Base-by-base conservation (phyloP, 2,329 filamentous ascomycete species). In the Verticillium tricorpus region DNA sequence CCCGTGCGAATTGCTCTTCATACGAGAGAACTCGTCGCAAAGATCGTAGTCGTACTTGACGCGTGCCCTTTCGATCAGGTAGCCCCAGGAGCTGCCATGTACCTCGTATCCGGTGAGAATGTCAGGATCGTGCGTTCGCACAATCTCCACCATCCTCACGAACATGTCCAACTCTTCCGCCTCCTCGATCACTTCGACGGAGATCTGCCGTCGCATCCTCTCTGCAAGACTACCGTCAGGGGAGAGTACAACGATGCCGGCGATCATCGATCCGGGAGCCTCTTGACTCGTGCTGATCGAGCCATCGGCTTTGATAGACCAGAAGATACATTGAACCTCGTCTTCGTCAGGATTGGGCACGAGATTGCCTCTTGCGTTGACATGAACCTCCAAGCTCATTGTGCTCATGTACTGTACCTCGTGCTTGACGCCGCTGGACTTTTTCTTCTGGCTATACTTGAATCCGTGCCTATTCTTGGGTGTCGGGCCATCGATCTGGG, bases 71-170 rank as follows among this genome's bases (percentile, higher is more conserved):
- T 99, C 94, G 57, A 97, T 94, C 40, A 99, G 75, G 73, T 96
- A 99, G 1, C 96, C 95, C 95, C 95, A 99, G 0, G 93, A 97
- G 62, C 87, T 85, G 60, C 93, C 92, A 70, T 97, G 93, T 0
- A 98, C 93, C 74, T 99, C 95, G 69, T 95, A 99, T 0, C 95
- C 95, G 0, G 93, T 95, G 52, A 99, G 80, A 32, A 99, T 91
- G 70, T 99, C 95, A 0, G 95, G 95, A 72, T 99, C 95, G 68
- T 90, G 84, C 3, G 80, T 80, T 40, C 93, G 87, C 22, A 99
- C 94, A 69, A 97, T 88, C 67, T 95, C 89, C 17, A 97, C 88
- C 74, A 98, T 85, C n/a, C 87, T 85, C 54, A 91, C 90, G 72
- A 99, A 86, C 34, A 97, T 74, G 66, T 96, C 92, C 3, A 97